A percentile compares a stretch with the other conserved stretches of the same genome.
Evolutionary conservation across 768 basidiomycete genomes (phyloP).

Genomic region (Termitomyces sp.): DNA sequence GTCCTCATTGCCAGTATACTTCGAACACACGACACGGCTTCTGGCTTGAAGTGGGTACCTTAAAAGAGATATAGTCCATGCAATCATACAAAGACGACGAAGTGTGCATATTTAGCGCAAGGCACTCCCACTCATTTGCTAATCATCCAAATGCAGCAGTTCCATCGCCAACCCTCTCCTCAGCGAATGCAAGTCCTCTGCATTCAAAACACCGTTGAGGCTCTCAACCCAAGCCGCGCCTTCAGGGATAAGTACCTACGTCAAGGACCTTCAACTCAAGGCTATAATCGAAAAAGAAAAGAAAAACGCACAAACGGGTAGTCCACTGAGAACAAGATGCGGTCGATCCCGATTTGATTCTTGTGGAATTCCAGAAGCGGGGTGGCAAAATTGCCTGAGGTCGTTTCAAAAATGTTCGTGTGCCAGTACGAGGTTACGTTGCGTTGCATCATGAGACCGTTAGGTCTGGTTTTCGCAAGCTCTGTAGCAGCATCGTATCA

Average conservation of each 20-base stretch:
- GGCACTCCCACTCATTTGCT: neutral
- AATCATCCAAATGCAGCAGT: constrained; percentile 22
- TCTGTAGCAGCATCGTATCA: constrained; percentile 16
- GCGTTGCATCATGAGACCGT: constrained; percentile 30
- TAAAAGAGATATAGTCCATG: neutral
- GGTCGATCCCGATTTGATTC: constrained; percentile 31
- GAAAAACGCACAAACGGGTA: constrained; percentile 26
- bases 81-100: neutral
- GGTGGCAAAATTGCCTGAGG: constrained; percentile 35
- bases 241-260: constrained; percentile 16
- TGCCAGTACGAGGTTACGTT: constrained; percentile 32
- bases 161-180: constrained; percentile 23
- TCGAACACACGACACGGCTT: neutral
- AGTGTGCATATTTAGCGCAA: neutral
- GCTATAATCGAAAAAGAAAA: neutral
- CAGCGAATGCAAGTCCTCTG: constrained; percentile 18
- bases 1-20: neutral
- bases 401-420: constrained; percentile 34
- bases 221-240: constrained; percentile 21
- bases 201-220: constrained; percentile 14
- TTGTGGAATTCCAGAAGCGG: constrained; percentile 32
- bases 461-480: constrained; percentile 19
- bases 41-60: neutral
- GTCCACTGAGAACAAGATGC: constrained; percentile 36
- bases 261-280: neutral